Evolutionary conservation across 2,329 filamentous ascomycete genomes (phyloP).

Genomic region (Fusarium incarnatum): DNA sequence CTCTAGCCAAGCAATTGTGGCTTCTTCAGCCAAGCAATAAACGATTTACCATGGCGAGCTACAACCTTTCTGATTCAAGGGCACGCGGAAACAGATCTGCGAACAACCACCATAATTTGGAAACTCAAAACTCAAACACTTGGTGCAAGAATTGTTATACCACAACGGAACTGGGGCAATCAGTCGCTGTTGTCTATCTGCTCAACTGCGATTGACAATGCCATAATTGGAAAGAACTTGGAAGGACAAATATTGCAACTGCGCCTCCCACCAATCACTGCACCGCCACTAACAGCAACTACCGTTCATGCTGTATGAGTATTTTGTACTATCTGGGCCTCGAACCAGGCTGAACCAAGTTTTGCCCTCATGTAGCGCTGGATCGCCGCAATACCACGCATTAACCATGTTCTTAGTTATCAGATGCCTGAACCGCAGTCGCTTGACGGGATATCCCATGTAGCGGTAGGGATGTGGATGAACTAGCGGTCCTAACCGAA

Average conservation of each 20-base stretch:
- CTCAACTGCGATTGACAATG: not conserved
- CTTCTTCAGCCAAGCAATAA: not conserved
- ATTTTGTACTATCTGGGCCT: not conserved
- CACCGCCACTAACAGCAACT: too few species aligned
- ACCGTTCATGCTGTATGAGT: not conserved
- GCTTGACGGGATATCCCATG: conserved; percentile 14
- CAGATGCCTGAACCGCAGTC: conserved; percentile 13
- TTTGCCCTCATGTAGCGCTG: conserved; percentile 6
- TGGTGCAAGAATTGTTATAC: not conserved
- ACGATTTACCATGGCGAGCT: not conserved
- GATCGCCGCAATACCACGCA: conserved; percentile 5
- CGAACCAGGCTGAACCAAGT: conserved; percentile 1
- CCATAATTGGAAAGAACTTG: not conserved
- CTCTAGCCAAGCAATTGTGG: not conserved
- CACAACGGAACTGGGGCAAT: not conserved
- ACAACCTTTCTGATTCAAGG: not conserved
- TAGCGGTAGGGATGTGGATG: conserved; percentile 27
- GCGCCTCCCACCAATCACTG: not conserved
- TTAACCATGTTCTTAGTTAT: conserved; percentile 7
- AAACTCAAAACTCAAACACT: not conserved
- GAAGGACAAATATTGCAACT: not conserved
- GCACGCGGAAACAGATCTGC: not conserved
- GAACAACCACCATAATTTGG: not conserved
- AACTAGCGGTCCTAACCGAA: conserved; percentile 40
- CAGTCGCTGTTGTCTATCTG: not conserved